Evolutionary conservation across 2,329 filamentous ascomycete genomes (phyloP).

Genomic region (Malbranchea zuffiana): DNA sequence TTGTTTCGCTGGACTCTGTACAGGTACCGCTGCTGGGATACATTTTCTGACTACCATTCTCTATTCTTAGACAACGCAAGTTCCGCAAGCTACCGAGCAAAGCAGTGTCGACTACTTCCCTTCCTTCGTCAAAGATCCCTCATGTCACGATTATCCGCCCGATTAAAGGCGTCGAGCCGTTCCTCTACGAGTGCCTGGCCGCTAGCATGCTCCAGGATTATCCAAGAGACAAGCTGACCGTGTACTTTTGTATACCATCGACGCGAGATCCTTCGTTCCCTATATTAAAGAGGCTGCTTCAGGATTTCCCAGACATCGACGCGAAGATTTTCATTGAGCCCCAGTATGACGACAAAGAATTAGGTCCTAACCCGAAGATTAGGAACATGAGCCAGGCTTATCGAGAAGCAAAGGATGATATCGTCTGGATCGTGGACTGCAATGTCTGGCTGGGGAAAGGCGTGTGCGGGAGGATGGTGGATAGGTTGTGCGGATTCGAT

Average conservation of each 20-base stretch:
- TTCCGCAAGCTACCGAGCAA: constrained; percentile 39
- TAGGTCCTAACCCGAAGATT: constrained; percentile 98
- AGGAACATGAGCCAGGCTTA: constrained; percentile 92
- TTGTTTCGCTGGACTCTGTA: constrained; percentile 1
- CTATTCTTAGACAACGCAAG: constrained; percentile 40
- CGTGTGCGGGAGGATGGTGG: constrained; percentile 78
- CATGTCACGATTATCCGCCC: constrained; percentile 86
- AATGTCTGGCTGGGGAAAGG: constrained; percentile 84
- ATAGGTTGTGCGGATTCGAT: constrained; percentile 62
- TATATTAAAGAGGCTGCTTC: constrained; percentile 58
- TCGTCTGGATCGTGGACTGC: constrained; percentile 92
- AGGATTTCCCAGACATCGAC: constrained; percentile 62
- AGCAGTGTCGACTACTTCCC: constrained; percentile 30
- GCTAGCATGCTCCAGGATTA: constrained; percentile 77
- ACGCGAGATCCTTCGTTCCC: constrained; percentile 65
- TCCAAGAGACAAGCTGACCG: constrained; percentile 60
- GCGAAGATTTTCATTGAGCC: constrained; percentile 67
- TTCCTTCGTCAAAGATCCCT: constrained; percentile 46
- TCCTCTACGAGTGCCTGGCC: constrained; percentile 83
- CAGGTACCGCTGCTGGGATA: neutral
- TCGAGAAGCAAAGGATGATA: constrained; percentile 71
- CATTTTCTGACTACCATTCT: constrained; percentile 13
- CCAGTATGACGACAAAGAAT: constrained; percentile 50
- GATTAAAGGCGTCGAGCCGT: constrained; percentile 81
- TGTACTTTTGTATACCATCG: constrained; percentile 72